Percentiles rank a stretch among this genome's conserved stretches.
These are phyloP conservation scores for Pilatotrama ljubarskyi DNA, from an alignment of 768 basidiomycete genomes.

Conservation along the genomic window DNA sequence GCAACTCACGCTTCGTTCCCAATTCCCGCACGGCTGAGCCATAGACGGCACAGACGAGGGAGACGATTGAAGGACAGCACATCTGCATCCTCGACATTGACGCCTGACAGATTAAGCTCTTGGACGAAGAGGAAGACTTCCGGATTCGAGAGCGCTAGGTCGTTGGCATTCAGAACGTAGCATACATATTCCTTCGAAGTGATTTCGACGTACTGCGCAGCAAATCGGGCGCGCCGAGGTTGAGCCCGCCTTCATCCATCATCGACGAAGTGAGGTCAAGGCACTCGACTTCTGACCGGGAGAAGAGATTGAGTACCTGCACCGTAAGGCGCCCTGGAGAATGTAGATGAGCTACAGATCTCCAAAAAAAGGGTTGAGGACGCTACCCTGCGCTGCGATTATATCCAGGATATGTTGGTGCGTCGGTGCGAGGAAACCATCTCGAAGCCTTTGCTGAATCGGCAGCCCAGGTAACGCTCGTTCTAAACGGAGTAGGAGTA, in stretches of 20 bases:
- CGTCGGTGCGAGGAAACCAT: conserved; percentile 31
- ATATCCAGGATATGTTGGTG: conserved; percentile 46
- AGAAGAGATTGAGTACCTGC: conserved; percentile 45
- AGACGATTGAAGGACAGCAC: conserved; percentile 54
- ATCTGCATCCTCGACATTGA: conserved; percentile 47
- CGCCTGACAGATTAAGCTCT: conserved; percentile 51
- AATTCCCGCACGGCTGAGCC: conserved; percentile 54
- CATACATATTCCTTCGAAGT: background rate
- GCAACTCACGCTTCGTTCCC: conserved; percentile 59
- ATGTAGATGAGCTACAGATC: too few species aligned
- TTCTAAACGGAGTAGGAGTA: conserved; percentile 42
- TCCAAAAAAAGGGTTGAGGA: background rate
- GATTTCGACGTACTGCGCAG: conserved; percentile 42
- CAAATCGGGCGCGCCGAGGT: conserved; percentile 44
- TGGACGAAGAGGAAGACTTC: conserved; percentile 52
- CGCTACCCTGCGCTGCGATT: conserved; percentile 27
- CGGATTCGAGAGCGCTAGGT: conserved; percentile 49
- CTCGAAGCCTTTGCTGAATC: conserved; percentile 42
- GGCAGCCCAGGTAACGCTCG: conserved; percentile 48
- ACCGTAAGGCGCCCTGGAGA: conserved; percentile 48
- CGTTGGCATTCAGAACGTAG: conserved; percentile 6
- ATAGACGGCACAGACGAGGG: conserved; percentile 47
- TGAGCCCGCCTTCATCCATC: conserved; percentile 49
- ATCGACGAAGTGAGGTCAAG: conserved; percentile 51
- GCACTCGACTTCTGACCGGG: conserved; percentile 44